Percentiles rank a stretch among this genome's conserved stretches.
Evolutionary conservation across 2,329 filamentous ascomycete genomes (phyloP).

Genomic region (Ophioceras dolichostomum): DNA sequence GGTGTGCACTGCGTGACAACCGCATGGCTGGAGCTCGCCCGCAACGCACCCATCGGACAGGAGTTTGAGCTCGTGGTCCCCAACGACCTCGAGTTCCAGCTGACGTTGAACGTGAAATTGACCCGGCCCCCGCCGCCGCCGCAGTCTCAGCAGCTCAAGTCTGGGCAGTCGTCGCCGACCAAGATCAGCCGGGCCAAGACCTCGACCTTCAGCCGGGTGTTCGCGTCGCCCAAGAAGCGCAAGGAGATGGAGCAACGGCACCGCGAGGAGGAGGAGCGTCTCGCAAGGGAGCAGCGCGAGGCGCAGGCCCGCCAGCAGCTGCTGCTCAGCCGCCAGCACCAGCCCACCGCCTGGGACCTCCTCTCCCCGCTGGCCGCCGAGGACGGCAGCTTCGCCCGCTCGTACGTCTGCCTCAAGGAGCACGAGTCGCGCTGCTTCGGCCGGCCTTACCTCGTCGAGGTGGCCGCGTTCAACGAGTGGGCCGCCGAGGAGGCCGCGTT

Average conservation of each 20-base stretch:
- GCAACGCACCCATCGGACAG: slow-evolving; percentile 88
- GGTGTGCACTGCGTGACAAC: slow-evolving; percentile 97
- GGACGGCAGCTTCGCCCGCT: slow-evolving; percentile 87
- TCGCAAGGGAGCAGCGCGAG: slow-evolving; percentile 51
- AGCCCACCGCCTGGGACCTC: slow-evolving; percentile 72
- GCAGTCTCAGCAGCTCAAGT: slow-evolving; percentile 29
- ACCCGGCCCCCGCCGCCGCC: slow-evolving; percentile 65
- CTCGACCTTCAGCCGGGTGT: slow-evolving; percentile 82
- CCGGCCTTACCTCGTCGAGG: slow-evolving; percentile 74
- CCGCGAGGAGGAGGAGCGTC: slow-evolving; percentile 70
- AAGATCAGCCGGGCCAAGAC: slow-evolving; percentile 62
- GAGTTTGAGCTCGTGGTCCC: slow-evolving; percentile 97
- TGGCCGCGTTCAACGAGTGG: slow-evolving; percentile 98
- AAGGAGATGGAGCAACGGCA: slow-evolving; percentile 84
- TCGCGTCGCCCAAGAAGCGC: slow-evolving; percentile 91
- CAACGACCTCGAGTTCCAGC: slow-evolving; percentile 96
- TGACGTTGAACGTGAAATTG: slow-evolving; percentile 91
- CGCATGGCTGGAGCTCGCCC: slow-evolving; percentile 83
- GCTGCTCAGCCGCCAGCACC: slow-evolving; percentile 26
- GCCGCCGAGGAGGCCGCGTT: slow-evolving; percentile 72
- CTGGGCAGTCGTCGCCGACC: too few relatives aligned
- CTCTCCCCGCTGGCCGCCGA: slow-evolving; percentile 76
- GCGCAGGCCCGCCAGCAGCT: slow-evolving; percentile 37
- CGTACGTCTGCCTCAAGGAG: slow-evolving; percentile 88
- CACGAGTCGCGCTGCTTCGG: slow-evolving; percentile 84